Evolutionary conservation across 2,329 filamentous ascomycete species (phyloP), one percentile per base, ranked within the genome.

Genomic region (Neofusicoccum kwambonambiense): DNA sequence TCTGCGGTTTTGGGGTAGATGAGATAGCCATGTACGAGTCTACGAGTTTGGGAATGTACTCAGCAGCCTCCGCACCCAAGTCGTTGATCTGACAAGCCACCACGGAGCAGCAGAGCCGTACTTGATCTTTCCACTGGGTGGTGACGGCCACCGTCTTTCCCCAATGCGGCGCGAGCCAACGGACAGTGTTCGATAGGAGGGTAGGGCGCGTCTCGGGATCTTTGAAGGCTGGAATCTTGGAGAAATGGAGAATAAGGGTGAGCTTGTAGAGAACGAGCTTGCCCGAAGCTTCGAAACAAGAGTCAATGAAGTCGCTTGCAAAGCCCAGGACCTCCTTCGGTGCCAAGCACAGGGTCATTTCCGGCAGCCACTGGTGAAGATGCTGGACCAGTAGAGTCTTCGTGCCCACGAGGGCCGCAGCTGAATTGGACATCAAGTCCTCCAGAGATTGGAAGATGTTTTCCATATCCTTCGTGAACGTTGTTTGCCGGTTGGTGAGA

Each of bases 311-410:
- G 77, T 94, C 92, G 67, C 96, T 91, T 45, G 93, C 92, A 68
- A 97, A 90, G 71, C 96, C 90, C 61, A 97, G 81, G 51, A 97
- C 94, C 75, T 98, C 94, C 71, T 93, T 90, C 0, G 89, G 88
- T 3, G 85, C 86, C 73, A 98, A 84, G 42, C 95, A 83, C 1
- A 89, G 87, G 0, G 87, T 84, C 9, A 99, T 86, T 74, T 98
- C 94, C 0, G 95, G 94, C n/a, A 99, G 82, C 95, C 95, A 99
- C 0, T 91, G 91, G 74, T 98, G 94, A 75, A 98, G 96, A 75
- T 98, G 92, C 77, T 99, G 95, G 12, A 98, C 93, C 2, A 96
- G 89, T 57, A 99, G 82, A 0, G 95, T 98, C 78, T 99, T 96
- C 68, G 91, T 98, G 39, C 95, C 95, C 13, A 98, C 91, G 27